Conservation (phyloP, 2,329 filamentous ascomycete species). For the Cladophialophora exuberans region DNA sequence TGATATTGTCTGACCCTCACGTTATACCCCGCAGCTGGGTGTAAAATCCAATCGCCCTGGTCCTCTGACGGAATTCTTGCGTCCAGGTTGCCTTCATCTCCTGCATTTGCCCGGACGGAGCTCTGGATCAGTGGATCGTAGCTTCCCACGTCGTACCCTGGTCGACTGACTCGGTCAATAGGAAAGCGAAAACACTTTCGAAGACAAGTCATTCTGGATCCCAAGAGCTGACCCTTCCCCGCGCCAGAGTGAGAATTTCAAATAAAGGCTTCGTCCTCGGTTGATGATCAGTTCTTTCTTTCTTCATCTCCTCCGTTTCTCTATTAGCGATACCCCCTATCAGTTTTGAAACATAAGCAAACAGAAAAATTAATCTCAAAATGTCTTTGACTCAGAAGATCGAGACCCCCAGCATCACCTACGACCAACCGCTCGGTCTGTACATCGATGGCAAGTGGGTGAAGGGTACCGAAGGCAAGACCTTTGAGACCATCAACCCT, state of each 20-base stretch:
- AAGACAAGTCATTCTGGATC: slow-evolving; percentile 8
- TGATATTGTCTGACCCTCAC: slow-evolving; percentile 6
- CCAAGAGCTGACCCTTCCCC: slow-evolving; percentile 25
- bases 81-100: no score
- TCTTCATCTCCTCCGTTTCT: slow-evolving; percentile 20
- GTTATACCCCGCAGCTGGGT: slow-evolving; percentile 11
- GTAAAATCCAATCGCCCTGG: background rate
- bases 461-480: slow-evolving; percentile 80
- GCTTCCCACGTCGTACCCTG: slow-evolving; percentile 7
- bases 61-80: slow-evolving; percentile 16
- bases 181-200: slow-evolving; percentile 28
- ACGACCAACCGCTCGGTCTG: slow-evolving; percentile 47
- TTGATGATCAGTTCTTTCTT: slow-evolving; percentile 37
- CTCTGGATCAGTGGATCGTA: slow-evolving; percentile 17
- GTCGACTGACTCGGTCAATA: slow-evolving; percentile 33
- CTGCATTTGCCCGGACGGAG: slow-evolving; percentile 6
- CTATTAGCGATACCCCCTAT: slow-evolving; percentile 26
- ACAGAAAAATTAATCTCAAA: slow-evolving; percentile 27
- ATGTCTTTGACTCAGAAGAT: slow-evolving; percentile 47
- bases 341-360: slow-evolving; percentile 4
- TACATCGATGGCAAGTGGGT: slow-evolving; percentile 81
- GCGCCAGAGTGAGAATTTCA: slow-evolving; percentile 28
- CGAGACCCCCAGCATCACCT: slow-evolving; percentile 44
- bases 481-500: slow-evolving; percentile 91
- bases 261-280: slow-evolving; percentile 28